Evolutionary conservation across 179 eudicot genomes (phyloP).

Genomic region (Camellia oleifera): DNA sequence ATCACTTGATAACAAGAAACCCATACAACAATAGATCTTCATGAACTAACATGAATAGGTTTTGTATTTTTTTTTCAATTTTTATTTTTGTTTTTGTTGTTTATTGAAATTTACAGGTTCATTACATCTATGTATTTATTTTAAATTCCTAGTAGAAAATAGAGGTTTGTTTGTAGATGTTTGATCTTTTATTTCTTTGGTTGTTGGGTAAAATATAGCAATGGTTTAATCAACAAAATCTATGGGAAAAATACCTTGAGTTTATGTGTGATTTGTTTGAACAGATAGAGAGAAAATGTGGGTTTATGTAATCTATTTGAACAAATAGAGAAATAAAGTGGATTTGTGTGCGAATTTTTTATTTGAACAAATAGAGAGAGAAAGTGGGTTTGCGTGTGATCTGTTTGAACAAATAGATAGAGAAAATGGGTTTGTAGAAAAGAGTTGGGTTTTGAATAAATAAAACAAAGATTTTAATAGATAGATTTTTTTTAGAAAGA

Average conservation of each 20-base stretch:
- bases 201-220: neutral
- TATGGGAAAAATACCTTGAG: neutral
- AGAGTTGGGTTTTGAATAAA: too few species aligned
- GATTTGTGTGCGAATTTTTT: too few species aligned
- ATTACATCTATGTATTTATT: constrained; percentile 10
- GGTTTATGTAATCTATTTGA: too few species aligned
- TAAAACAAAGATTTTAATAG: too few species aligned
- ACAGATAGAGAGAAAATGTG: too few species aligned
- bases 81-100: neutral
- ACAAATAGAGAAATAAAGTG: too few species aligned
- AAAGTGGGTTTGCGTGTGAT: too few species aligned
- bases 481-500: too few species aligned
- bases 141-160: neutral
- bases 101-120: neutral
- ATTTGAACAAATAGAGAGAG: too few species aligned
- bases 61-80: neutral
- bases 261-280: too few species aligned
- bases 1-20: constrained; percentile 2
- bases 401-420: too few species aligned
- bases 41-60: neutral
- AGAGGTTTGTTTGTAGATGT: neutral
- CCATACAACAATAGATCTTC: neutral
- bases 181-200: neutral
- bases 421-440: too few species aligned
- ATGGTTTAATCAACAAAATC: neutral